Conservation (phyloP, 208 protist species). For the Trypanosoma scelopori region DNA sequence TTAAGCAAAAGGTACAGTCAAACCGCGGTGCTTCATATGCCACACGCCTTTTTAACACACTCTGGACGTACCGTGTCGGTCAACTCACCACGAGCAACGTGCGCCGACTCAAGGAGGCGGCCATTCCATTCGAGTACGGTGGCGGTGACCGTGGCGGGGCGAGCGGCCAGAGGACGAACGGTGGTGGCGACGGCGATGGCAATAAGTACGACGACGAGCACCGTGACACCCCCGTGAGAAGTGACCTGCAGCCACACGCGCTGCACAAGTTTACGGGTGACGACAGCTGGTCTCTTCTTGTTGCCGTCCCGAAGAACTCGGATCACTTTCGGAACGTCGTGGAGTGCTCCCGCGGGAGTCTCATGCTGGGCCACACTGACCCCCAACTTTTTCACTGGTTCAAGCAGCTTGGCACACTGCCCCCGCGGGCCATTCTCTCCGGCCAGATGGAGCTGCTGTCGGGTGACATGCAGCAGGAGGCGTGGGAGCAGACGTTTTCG, state of each 20-base stretch:
- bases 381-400: constrained; percentile 91
- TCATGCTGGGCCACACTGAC: constrained; percentile 89
- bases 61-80: constrained; percentile 79
- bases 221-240: constrained; percentile 51
- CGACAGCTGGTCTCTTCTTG: constrained; percentile 58
- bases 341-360: constrained; percentile 54
- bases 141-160: background rate
- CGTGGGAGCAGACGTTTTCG: constrained; percentile 66
- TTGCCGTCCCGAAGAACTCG: constrained; percentile 76
- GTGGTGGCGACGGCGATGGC: constrained; percentile 1
- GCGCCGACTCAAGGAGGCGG: constrained; percentile 52
- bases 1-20: constrained; percentile 76
- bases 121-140: constrained; percentile 50
- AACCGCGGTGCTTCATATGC: constrained; percentile 67
- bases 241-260: constrained; percentile 83
- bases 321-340: constrained; percentile 75
- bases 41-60: constrained; percentile 64
- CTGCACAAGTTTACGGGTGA: constrained; percentile 76
- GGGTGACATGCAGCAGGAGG: constrained; percentile 74
- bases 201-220: constrained; percentile 13
- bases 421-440: constrained; percentile 73
- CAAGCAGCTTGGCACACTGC: constrained; percentile 79
- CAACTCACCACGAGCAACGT: constrained; percentile 87
- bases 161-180: constrained; percentile 1
- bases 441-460: constrained; percentile 66